Percentiles rank a stretch among this genome's conserved stretches.
phyloP scores from a whole-genome alignment of 495 filamentous ascomycete species.

The Viridothelium virens region DNA sequence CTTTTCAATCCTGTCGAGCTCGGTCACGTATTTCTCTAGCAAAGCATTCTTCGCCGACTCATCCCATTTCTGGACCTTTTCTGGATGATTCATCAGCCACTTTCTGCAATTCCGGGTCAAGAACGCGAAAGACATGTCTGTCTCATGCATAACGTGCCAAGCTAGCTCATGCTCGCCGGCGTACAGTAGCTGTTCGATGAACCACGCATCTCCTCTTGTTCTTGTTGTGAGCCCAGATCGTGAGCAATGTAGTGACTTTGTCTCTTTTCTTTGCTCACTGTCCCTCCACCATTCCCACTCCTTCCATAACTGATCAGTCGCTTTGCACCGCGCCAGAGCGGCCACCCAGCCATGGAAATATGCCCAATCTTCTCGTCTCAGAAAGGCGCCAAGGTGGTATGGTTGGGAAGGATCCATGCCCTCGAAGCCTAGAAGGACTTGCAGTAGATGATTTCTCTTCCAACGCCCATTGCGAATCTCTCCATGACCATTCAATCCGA shows the following conservation, averaged over 20 bases:
- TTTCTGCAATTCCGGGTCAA: conserved; percentile 12
- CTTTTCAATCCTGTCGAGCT: conserved; percentile 21
- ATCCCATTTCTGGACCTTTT: conserved; percentile 16
- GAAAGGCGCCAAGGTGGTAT: conserved; percentile 24
- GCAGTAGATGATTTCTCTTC: conserved; percentile 20
- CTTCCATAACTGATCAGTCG: conserved; percentile 17
- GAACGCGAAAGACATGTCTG: not conserved
- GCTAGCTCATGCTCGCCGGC: conserved; percentile 21
- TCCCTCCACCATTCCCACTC: conserved; percentile 27
- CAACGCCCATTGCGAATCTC: conserved; percentile 30
- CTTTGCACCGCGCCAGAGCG: conserved; percentile 24
- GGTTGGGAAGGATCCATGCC: conserved; percentile 18
- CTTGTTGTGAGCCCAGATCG: conserved; percentile 12
- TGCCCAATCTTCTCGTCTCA: conserved; percentile 23
- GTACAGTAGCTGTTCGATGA: conserved; percentile 24
- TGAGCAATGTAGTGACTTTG: not conserved
- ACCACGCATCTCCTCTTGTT: conserved; percentile 26
- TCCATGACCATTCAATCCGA: conserved; percentile 24
- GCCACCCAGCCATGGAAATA: conserved; percentile 28
- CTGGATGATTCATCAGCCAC: conserved; percentile 20
- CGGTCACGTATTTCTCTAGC: conserved; percentile 22
- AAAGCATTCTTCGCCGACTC: conserved; percentile 17
- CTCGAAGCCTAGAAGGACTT: conserved; percentile 26
- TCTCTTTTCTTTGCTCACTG: conserved; percentile 10
- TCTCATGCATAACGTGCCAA: conserved; percentile 23